Conservation (phyloP, 768 basidiomycete species). For the Boletellus ananas region DNA sequence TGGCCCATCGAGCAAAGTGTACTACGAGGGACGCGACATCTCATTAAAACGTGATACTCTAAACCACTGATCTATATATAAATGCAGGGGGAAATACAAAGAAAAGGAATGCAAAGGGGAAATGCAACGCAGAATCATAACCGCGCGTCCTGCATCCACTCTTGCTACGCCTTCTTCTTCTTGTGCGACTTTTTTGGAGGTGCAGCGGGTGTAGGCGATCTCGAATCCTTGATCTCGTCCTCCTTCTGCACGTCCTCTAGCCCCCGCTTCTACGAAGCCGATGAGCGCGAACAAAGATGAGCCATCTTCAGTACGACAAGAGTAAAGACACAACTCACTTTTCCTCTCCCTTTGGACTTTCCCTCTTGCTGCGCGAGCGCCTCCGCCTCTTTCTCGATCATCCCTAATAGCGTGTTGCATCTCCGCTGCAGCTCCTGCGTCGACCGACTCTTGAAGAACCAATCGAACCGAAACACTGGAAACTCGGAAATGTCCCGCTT, state of each 20-base stretch:
- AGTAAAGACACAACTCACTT: constrained; percentile 41
- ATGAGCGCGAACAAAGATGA: not conserved
- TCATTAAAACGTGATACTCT: too few species aligned
- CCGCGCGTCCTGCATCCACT: too few species aligned
- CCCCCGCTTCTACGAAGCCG: constrained; percentile 54
- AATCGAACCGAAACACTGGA: constrained; percentile 95
- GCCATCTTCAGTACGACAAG: not conserved
- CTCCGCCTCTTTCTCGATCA: constrained; percentile 91
- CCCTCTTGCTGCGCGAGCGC: constrained; percentile 63
- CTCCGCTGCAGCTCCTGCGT: constrained; percentile 85
- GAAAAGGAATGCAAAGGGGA: too few species aligned
- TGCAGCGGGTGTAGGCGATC: constrained; percentile 57
- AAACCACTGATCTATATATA: too few species aligned
- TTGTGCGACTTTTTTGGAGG: constrained; percentile 57
- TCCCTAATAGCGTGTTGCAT: constrained; percentile 80
- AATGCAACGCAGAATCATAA: too few species aligned
- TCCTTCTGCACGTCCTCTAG: constrained; percentile 62
- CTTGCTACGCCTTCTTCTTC: constrained; percentile 34
- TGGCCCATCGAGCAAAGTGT: too few species aligned
- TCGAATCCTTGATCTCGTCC: constrained; percentile 47
- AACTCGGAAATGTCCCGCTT: constrained; percentile 96
- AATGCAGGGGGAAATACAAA: too few species aligned
- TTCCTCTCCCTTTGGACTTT: constrained; percentile 61
- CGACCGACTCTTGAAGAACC: constrained; percentile 90
- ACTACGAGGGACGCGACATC: too few species aligned